Conservation (phyloP, 805 yeast genomes). For the Candida glaebosa region DNA sequence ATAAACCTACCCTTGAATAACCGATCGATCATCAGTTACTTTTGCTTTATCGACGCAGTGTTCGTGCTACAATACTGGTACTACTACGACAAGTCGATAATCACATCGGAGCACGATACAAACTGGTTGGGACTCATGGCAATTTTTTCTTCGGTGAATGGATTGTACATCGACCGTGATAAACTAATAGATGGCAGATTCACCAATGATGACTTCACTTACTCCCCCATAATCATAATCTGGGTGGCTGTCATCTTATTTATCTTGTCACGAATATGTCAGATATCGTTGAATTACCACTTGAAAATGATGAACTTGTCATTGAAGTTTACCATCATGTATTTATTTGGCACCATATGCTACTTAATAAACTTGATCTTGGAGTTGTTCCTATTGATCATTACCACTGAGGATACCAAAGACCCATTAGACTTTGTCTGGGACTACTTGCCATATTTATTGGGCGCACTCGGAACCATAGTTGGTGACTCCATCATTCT, state of each 20-base stretch:
- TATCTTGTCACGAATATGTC: conserved; percentile 33
- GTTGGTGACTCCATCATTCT: conserved; percentile 45
- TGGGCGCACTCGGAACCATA: conserved; percentile 83
- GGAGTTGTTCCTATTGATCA: conserved; percentile 25
- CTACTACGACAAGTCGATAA: conserved; percentile 43
- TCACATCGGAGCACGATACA: neutral
- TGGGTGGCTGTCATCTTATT: conserved; percentile 23
- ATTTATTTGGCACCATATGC: conserved; percentile 33
- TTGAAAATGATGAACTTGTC: conserved; percentile 35
- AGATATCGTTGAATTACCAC: conserved; percentile 28
- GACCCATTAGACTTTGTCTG: conserved; percentile 19
- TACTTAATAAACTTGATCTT: conserved; percentile 18
- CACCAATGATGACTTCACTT: conserved; percentile 20
- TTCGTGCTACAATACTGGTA: conserved; percentile 70
- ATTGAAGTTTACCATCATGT: conserved; percentile 30
- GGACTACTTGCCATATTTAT: conserved; percentile 71
- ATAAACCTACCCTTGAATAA: conserved; percentile 3
- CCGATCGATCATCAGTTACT: conserved; percentile 59
- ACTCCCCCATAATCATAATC: neutral
- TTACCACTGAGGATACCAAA: conserved; percentile 15
- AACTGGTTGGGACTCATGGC: neutral
- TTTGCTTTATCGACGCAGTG: conserved; percentile 65
- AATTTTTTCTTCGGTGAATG: neutral
- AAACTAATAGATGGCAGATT: neutral
- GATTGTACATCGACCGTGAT: neutral